These are phyloP conservation scores for Mucor circinelloides DNA, from an alignment of 371 early-diverging fungal genomes.

Conservation along the genomic window DNA sequence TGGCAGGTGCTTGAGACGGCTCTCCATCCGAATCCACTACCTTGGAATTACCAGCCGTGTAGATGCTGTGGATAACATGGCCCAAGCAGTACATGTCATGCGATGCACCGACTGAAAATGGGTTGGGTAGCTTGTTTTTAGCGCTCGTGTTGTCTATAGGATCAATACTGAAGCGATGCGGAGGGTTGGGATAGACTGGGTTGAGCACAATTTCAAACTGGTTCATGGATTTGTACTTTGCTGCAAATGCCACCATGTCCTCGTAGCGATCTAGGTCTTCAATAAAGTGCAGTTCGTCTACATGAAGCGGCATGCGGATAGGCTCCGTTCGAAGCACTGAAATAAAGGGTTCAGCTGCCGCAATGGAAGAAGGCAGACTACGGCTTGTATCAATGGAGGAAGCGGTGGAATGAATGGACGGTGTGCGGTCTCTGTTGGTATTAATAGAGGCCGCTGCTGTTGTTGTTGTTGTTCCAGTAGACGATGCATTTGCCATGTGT, in stretches of 20 bases:
- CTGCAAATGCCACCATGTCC: constrained; percentile 53
- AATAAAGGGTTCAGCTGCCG: constrained; percentile 25
- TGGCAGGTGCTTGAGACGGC: constrained; percentile 22
- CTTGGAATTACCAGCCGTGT: constrained; percentile 41
- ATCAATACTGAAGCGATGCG: constrained; percentile 33
- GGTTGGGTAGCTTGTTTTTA: neutral
- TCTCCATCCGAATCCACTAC: constrained; percentile 35
- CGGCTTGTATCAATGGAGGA: constrained; percentile 48
- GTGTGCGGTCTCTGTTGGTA: constrained; percentile 35
- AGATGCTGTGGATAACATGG: constrained; percentile 53
- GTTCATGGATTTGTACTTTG: constrained; percentile 52
- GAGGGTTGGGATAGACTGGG: constrained; percentile 30
- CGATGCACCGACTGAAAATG: constrained; percentile 44
- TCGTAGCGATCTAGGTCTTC: constrained; percentile 65
- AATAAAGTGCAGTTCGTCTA: constrained; percentile 50
- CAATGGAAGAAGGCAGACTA: constrained; percentile 22
- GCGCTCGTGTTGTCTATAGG: constrained; percentile 12
- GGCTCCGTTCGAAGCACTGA: constrained; percentile 55
- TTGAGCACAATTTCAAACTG: constrained; percentile 11
- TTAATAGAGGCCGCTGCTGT: neutral
- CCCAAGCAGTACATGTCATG: constrained; percentile 64
- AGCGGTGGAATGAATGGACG: constrained; percentile 48
- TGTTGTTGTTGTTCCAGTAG: neutral
- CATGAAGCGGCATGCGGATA: constrained; percentile 49
- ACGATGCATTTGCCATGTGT: neutral